phyloP scores from a whole-genome alignment of 169 alveolate species.

The Neospora caninum region DNA sequence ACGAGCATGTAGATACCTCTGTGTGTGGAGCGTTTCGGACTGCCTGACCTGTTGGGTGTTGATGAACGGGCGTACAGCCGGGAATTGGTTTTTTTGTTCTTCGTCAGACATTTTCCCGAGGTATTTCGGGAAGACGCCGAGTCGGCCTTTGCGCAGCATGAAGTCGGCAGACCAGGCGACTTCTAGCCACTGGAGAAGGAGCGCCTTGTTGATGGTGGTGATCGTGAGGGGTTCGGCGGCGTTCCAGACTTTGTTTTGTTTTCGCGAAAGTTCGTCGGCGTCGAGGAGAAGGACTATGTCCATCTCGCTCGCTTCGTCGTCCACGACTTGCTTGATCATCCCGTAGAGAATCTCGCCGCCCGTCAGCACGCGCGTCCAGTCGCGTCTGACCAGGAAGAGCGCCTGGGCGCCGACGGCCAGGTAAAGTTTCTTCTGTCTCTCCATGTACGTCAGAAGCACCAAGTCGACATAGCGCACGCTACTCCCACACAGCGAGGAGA shows the following conservation, averaged over 20 bases:
- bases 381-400: conserved; percentile 20
- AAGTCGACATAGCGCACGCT: conserved; percentile 13
- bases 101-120: neutral
- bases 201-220: neutral
- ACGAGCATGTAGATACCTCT: neutral
- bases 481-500: neutral
- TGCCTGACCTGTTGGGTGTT: conserved; percentile 18
- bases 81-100: neutral
- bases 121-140: neutral
- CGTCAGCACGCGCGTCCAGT: conserved; percentile 13
- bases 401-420: conserved; percentile 41
- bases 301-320: neutral
- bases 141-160: conserved; percentile 18
- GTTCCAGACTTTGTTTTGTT: neutral
- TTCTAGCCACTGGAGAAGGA: conserved; percentile 38
- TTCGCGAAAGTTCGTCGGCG: neutral
- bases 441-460: neutral
- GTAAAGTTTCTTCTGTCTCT: neutral
- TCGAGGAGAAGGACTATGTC: neutral
- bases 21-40: neutral
- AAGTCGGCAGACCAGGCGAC: conserved; percentile 32
- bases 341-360: conserved; percentile 38
- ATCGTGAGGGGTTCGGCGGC: neutral
- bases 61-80: neutral
- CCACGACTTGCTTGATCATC: neutral